Evolutionary conservation across 164 flowering plant species (phyloP), one percentile per base, ranked within the genome.

Genomic region (Litsea cubeba): DNA sequence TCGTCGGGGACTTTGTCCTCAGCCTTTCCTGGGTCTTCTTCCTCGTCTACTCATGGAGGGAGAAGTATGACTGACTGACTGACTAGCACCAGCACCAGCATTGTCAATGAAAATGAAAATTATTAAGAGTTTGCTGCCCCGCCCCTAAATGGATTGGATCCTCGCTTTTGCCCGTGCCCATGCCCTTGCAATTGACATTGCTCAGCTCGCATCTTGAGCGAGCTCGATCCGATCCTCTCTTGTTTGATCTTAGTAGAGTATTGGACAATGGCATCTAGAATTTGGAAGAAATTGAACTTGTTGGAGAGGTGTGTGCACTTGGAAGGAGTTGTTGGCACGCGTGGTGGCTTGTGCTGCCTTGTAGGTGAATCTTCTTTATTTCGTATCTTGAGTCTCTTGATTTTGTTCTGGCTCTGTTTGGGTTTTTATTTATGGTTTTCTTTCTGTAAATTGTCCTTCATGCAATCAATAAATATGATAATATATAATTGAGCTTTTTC

Each of bases 11-110:
- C 65, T 71, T 90, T 51, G 79, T 77, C 2, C 77, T 93, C 79
- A 91, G 88, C 0, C 77, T 87, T 22, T 91, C 97, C 0, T 93
- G 98, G 98, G 89, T 88, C 57, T 84, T 91, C 78, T 88, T 91
- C 68, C 86, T 91, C 66, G 87, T 91, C 5, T 89, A 85, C 71
- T 82, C 93, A 1, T 93, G 97, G 95, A 85, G 90, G 68, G 98
- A 93, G 81, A 93, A 91, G 85, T 93, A 93, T 80, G 98, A 93
- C 71, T 76, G 50, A 32, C 18, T 26, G 5, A 12, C 35, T 6
- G 22, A 14, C 26, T 7, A 12, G 30, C 46, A 65, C 14, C 17
- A 12, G 30, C 22, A 65, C 14, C 17, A 63, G 15, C 66, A 3
- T 10, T 25, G 5, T 23, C 4, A 23, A 63, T 23, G 66, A 1